Evolutionary conservation across 805 yeast species (phyloP).

Genomic region (Ogataea zsoltii): DNA sequence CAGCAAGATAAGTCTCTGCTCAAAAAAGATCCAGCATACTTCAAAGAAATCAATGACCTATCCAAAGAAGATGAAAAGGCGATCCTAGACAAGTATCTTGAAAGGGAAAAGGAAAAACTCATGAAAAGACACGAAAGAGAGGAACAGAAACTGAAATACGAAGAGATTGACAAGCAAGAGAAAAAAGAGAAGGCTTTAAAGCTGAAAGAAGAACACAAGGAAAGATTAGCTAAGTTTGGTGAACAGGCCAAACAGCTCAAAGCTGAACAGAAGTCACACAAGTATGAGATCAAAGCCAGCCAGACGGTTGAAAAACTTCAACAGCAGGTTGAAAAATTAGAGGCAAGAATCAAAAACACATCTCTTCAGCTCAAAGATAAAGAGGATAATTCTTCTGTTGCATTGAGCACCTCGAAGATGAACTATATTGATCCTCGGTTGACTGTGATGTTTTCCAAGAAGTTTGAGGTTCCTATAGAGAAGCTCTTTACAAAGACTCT

Average conservation of each 20-base stretch:
- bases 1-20: conserved; percentile 55
- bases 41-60: conserved; percentile 67
- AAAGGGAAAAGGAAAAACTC: conserved; percentile 64
- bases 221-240: conserved; percentile 54
- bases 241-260: conserved; percentile 52
- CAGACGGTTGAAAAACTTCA: conserved; percentile 66
- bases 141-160: conserved; percentile 67
- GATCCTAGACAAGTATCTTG: conserved; percentile 60
- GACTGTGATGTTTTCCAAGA: conserved; percentile 85
- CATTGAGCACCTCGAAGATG: conserved; percentile 89
- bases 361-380: conserved; percentile 81
- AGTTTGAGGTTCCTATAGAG: conserved; percentile 85
- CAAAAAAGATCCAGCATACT: conserved; percentile 56
- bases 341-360: conserved; percentile 67
- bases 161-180: conserved; percentile 56
- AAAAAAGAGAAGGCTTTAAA: conserved; percentile 50
- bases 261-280: conserved; percentile 59
- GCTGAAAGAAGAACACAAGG: conserved; percentile 54
- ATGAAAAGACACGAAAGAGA: conserved; percentile 71
- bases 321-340: conserved; percentile 69
- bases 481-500: conserved; percentile 88
- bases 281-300: conserved; percentile 56
- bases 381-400: conserved; percentile 92
- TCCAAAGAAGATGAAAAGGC: conserved; percentile 60
- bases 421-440: conserved; percentile 94